Evolutionary conservation across 495 filamentous ascomycete genomes (phyloP), one percentile per base, ranked within the genome.

Genomic region (Podospora anserina): DNA sequence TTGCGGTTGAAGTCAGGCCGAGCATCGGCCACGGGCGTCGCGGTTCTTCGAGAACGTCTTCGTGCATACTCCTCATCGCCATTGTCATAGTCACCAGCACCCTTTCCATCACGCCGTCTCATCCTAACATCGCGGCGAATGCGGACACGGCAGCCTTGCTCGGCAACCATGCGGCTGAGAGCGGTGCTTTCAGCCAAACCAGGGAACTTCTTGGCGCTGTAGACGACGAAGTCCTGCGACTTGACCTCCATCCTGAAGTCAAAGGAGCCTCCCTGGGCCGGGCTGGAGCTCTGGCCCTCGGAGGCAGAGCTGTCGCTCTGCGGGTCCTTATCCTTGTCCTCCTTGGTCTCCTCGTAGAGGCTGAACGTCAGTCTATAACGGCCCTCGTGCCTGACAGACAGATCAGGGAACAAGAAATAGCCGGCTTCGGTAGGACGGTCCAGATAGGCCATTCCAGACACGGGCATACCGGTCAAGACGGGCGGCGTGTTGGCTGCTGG

Each of bases 151-250:
- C 95, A 99, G 55, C 95, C 95, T 78, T 99, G 95, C 77, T 99
- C 95, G 9, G 95, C 94, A 66, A 99, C 93, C 54, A 91, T 89
- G 58, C 93, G 89, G 74, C 94, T 97, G 49, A 98, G 83, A 5
- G 85, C 81, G 0, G 95, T 99, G 79, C 93, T 97, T 78, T 95
- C 94, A 1, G 92, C 89, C 71, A 99, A 81, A 13, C 95, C 95
- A 53, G 95, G 95, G 82, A 99, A 99, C 82, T 97, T 99, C 88
- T 99, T 99, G 27, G 95, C 95, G 72, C 93, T 97, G 82, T 89
- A 99, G 11, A 98, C 96, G 5, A 84, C 88, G 76, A 99, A 99
- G 1, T 92, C 89, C 23, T 83, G 79, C 0, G 94, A 96, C 79
- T 96, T 92, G 67, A 97, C 91, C 75, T 97, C 93, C 80, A 97